Conservation (phyloP, 2,329 filamentous ascomycete genomes). For the Trichoderma koningii region DNA sequence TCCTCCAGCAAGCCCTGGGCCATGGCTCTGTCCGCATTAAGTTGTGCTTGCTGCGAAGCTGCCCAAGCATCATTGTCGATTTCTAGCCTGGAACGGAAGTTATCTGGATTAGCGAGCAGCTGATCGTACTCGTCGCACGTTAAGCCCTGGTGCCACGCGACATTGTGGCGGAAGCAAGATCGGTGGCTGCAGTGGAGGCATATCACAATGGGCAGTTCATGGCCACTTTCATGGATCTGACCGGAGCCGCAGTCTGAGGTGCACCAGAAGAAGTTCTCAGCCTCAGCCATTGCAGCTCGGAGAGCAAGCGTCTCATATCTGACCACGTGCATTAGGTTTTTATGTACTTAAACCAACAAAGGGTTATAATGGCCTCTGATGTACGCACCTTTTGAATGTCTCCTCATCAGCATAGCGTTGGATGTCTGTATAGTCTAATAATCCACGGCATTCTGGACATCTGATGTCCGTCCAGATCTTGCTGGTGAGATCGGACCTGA, state of each 20-base stretch:
- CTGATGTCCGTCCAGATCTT: constrained; percentile 49
- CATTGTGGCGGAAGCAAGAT: constrained; percentile 47
- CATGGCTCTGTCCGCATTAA: constrained; percentile 47
- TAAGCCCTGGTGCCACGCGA: constrained; percentile 46
- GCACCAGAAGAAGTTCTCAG: constrained; percentile 56
- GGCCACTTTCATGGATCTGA: constrained; percentile 51
- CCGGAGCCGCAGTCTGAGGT: constrained; percentile 54
- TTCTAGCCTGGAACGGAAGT: constrained; percentile 44
- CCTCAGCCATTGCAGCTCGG: constrained; percentile 46
- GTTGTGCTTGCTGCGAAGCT: constrained; percentile 50
- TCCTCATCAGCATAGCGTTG: constrained; percentile 47
- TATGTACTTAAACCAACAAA: not conserved
- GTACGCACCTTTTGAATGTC: constrained; percentile 46
- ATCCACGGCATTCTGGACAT: constrained; percentile 54
- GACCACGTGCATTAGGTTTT: not conserved
- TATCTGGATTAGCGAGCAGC: constrained; percentile 42
- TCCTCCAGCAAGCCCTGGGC: constrained; percentile 39
- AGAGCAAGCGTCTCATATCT: constrained; percentile 49
- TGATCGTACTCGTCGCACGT: constrained; percentile 49
- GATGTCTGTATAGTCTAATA: constrained; percentile 49
- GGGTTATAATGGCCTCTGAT: not conserved
- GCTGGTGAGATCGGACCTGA: constrained; percentile 39
- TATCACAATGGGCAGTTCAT: constrained; percentile 44
- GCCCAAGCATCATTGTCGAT: constrained; percentile 39
- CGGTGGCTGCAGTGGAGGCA: constrained; percentile 45